Conservation (phyloP, 257 asterid species). For the Gardenia jasminoides region DNA sequence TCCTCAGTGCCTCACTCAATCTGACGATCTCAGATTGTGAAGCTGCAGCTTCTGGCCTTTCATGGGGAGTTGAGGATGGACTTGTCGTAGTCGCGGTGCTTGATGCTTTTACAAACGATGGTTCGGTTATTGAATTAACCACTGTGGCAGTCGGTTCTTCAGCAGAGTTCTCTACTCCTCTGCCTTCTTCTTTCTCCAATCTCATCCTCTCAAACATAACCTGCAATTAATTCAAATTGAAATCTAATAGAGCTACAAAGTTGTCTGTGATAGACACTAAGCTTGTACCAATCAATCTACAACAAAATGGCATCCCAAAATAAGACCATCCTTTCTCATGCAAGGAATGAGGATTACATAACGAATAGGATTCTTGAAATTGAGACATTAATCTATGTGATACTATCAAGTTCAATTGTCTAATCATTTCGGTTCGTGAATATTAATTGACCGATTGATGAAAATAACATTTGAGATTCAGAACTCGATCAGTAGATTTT, state of each 20-base stretch:
- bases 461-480: no score
- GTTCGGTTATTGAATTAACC: constrained; percentile 14
- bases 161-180: constrained; percentile 27
- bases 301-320: not conserved
- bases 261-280: no score
- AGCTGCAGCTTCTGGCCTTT: constrained; percentile 8
- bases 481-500: no score
- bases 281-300: not conserved
- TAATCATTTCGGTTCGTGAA: no score
- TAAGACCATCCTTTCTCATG: not conserved
- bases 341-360: not conserved
- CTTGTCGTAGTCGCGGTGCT: not conserved
- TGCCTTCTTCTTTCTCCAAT: constrained; percentile 71
- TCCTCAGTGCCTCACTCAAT: constrained; percentile 36
- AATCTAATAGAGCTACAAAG: no score
- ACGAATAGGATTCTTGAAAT: not conserved
- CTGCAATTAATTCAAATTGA: constrained; percentile 24
- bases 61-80: constrained; percentile 13
- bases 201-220: constrained; percentile 68
- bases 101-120: not conserved
- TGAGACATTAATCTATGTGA: no score
- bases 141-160: constrained; percentile 8
- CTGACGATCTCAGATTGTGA: constrained; percentile 28
- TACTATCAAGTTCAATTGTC: no score
- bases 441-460: no score